phyloP scores from a whole-genome alignment of 2,329 filamentous ascomycete species.

The Bipolaris gigantea region DNA sequence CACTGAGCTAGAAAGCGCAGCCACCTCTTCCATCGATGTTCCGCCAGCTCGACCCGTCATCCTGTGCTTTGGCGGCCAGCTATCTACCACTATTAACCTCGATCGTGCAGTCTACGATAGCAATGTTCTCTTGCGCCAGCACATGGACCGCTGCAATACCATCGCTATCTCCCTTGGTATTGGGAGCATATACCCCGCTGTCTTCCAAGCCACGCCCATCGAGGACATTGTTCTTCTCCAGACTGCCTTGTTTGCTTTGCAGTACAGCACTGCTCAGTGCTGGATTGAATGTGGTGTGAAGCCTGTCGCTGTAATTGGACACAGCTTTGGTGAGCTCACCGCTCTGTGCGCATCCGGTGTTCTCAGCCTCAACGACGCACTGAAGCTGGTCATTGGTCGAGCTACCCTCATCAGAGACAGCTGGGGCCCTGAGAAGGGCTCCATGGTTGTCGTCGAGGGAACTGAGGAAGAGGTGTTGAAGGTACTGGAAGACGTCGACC shows the following conservation, averaged over 20 bases:
- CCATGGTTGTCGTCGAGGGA: constrained; percentile 36
- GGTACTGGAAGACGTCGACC: not conserved
- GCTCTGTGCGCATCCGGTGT: constrained; percentile 42
- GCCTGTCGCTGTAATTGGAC: constrained; percentile 32
- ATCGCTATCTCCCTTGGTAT: constrained; percentile 4
- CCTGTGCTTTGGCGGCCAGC: constrained; percentile 28
- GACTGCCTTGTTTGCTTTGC: constrained; percentile 35
- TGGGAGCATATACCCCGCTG: constrained; percentile 15
- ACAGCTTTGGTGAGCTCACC: constrained; percentile 48
- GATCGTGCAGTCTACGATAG: constrained; percentile 9
- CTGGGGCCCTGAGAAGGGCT: constrained; percentile 43
- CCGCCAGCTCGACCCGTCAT: constrained; percentile 13
- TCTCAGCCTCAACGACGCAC: constrained; percentile 35
- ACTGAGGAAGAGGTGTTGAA: not conserved
- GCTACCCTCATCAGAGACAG: constrained; percentile 36
- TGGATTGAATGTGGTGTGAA: constrained; percentile 29
- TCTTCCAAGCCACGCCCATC: constrained; percentile 14
- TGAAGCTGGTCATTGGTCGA: constrained; percentile 33
- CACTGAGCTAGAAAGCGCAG: constrained; percentile 1
- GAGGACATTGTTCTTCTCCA: constrained; percentile 28
- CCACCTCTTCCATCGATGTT: not conserved
- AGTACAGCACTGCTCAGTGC: constrained; percentile 34
- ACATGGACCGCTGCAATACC: constrained; percentile 18
- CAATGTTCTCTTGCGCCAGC: constrained; percentile 9
- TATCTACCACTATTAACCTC: constrained; percentile 10